Percentiles rank a stretch among this genome's conserved stretches.
Conservation (phyloP, 2,329 filamentous ascomycete genomes). For the Sclerotinia spermophila region DNA sequence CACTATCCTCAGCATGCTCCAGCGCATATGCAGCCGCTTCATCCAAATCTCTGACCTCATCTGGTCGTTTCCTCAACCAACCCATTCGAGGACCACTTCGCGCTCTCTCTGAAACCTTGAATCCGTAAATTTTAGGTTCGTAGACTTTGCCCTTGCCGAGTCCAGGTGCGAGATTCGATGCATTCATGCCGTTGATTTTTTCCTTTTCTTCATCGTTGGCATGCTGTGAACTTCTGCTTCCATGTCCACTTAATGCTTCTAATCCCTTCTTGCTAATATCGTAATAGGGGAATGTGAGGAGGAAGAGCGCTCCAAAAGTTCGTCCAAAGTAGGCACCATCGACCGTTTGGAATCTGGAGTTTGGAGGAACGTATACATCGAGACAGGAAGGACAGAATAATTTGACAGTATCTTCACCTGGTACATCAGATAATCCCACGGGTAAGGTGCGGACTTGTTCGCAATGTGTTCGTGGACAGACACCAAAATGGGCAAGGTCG, state of each 20-base stretch:
- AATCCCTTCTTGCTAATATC: slow-evolving; percentile 73
- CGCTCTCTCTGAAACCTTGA: slow-evolving; percentile 86
- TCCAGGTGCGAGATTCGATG: slow-evolving; percentile 83
- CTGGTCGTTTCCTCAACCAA: slow-evolving; percentile 84
- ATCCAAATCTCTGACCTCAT: slow-evolving; percentile 76
- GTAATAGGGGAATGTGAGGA: slow-evolving; percentile 97
- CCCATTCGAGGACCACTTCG: slow-evolving; percentile 92
- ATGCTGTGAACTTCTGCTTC: slow-evolving; percentile 37
- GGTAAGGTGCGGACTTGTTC: slow-evolving; percentile 86
- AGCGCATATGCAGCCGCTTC: slow-evolving; percentile 60
- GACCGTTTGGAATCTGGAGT: slow-evolving; percentile 94
- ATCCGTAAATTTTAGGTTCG: slow-evolving; percentile 94
- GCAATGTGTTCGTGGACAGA: slow-evolving; percentile 92
- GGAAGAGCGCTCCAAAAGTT: slow-evolving; percentile 94
- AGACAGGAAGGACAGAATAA: slow-evolving; percentile 96
- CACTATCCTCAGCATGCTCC: slow-evolving; percentile 53
- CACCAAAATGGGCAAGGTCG: slow-evolving; percentile 91
- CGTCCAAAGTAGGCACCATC: slow-evolving; percentile 98
- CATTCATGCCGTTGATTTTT: slow-evolving; percentile 80
- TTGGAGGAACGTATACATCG: slow-evolving; percentile 95
- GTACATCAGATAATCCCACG: slow-evolving; percentile 89
- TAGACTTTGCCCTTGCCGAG: slow-evolving; percentile 82
- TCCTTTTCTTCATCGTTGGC: slow-evolving; percentile 44
- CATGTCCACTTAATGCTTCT: slow-evolving; percentile 48
- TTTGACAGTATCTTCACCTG: slow-evolving; percentile 96